Percentiles rank a stretch among this genome's conserved stretches.
phyloP scores from a whole-genome alignment of 345 rosid species.

The Citrus mangshanensis region DNA sequence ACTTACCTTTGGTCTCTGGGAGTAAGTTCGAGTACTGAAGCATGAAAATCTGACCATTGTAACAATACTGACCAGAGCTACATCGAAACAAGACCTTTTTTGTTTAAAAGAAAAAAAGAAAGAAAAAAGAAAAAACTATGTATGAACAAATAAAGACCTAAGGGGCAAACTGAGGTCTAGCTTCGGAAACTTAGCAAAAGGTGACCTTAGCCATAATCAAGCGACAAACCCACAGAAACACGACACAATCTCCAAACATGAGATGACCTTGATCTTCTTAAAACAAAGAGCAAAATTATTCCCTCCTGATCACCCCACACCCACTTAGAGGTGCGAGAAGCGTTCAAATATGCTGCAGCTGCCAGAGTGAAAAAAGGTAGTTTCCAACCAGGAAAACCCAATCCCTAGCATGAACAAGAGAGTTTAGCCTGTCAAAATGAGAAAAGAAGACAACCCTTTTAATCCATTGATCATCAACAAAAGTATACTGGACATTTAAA shows the following conservation, averaged over 20 bases:
- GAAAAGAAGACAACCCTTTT: background rate
- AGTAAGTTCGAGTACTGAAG: conserved; percentile 55
- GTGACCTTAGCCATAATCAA: conserved; percentile 90
- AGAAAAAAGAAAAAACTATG: background rate
- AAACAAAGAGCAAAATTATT: conserved; percentile 46
- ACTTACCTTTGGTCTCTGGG: conserved; percentile 68
- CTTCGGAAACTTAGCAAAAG: conserved; percentile 22
- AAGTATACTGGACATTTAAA: background rate
- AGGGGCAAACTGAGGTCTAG: conserved; percentile 20
- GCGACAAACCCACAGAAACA: conserved; percentile 76
- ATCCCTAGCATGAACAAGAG: conserved; percentile 28
- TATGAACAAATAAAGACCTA: conserved; percentile 19
- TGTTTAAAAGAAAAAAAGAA: conserved; percentile 4
- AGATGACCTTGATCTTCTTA: conserved; percentile 79
- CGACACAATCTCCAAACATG: conserved; percentile 90
- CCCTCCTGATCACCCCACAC: conserved; percentile 78
- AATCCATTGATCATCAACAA: background rate
- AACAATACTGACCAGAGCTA: conserved; percentile 23
- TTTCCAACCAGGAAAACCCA: conserved; percentile 47
- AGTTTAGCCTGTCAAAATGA: conserved; percentile 38
- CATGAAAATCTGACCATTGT: conserved; percentile 90
- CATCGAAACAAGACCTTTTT: conserved; percentile 29
- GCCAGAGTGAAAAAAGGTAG: conserved; percentile 90
- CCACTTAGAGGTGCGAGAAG: conserved; percentile 93
- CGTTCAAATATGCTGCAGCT: conserved; percentile 58